Percentiles rank a stretch among this genome's conserved stretches.
Evolutionary conservation across 805 yeast species (phyloP).

Genomic region (baker's yeast (Saccharomyces cerevisiae)): DNA sequence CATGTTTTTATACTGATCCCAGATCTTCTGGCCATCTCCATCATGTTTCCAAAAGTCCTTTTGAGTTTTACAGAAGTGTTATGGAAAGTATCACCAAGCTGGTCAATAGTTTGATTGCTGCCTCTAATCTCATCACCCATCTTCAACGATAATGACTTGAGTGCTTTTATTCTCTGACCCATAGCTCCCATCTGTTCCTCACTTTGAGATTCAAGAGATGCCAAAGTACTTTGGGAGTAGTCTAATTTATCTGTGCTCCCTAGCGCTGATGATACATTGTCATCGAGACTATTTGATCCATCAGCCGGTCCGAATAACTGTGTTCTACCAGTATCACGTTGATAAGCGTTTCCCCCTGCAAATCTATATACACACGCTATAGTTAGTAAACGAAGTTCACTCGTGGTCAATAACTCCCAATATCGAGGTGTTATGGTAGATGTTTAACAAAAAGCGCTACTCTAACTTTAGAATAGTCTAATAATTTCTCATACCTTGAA

Average conservation of each 20-base stretch:
- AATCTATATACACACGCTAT: slow-evolving; percentile 6
- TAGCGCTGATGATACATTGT: slow-evolving; percentile 35
- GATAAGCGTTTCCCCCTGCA: slow-evolving; percentile 15
- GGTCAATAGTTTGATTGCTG: slow-evolving; percentile 39
- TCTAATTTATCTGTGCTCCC: slow-evolving; percentile 30
- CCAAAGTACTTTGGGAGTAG: slow-evolving; percentile 44
- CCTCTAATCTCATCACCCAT: slow-evolving; percentile 62
- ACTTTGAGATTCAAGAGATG: slow-evolving; percentile 58
- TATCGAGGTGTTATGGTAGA: neutral
- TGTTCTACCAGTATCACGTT: slow-evolving; percentile 27
- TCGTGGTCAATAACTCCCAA: neutral
- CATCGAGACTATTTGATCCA: slow-evolving; percentile 2
- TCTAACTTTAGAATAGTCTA: neutral
- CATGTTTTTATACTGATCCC: slow-evolving; percentile 60
- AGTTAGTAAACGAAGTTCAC: slow-evolving; percentile 8
- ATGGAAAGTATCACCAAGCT: slow-evolving; percentile 39
- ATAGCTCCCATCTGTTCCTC: slow-evolving; percentile 50
- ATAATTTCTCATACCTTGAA: slow-evolving; percentile 4
- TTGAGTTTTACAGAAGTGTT: slow-evolving; percentile 40
- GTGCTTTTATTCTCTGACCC: slow-evolving; percentile 44
- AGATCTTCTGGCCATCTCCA: slow-evolving; percentile 53
- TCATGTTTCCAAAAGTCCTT: slow-evolving; percentile 48
- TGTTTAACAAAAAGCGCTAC: neutral
- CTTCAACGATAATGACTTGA: slow-evolving; percentile 46
- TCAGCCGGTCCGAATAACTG: slow-evolving; percentile 22